Evolutionary conservation across 2,329 filamentous ascomycete genomes (phyloP).

Genomic region (Colletotrichum sansevieriae): DNA sequence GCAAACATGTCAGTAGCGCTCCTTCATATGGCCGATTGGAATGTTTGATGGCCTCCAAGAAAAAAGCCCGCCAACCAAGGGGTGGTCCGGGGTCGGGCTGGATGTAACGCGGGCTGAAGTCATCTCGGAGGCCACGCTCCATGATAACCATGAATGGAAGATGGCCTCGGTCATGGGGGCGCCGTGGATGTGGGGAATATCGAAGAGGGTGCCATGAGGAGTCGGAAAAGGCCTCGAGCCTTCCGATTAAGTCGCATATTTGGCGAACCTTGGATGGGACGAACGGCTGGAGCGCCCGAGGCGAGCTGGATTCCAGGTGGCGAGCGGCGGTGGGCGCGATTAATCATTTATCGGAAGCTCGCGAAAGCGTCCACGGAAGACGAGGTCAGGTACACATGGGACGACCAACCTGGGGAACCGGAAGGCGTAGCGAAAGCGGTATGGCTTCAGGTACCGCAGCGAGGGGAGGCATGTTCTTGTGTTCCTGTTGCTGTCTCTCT

Average conservation of each 20-base stretch:
- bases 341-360: slow-evolving; percentile 29
- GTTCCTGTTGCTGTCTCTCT: neutral
- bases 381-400: neutral
- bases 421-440: slow-evolving; percentile 28
- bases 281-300: slow-evolving; percentile 26
- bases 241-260: slow-evolving; percentile 22
- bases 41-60: slow-evolving; percentile 9
- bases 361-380: slow-evolving; percentile 13
- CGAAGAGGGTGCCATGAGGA: slow-evolving; percentile 36
- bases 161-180: slow-evolving; percentile 37
- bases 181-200: slow-evolving; percentile 37
- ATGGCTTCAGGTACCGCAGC: slow-evolving; percentile 33
- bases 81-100: slow-evolving; percentile 1
- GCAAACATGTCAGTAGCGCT: slow-evolving; percentile 4
- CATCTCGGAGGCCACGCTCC: slow-evolving; percentile 43
- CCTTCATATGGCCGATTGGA: neutral
- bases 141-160: slow-evolving; percentile 41
- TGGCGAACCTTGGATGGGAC: slow-evolving; percentile 22
- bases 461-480: neutral
- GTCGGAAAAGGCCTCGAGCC: slow-evolving; percentile 20
- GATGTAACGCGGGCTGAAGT: slow-evolving; percentile 33
- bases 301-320: neutral
- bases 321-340: neutral
- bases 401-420: neutral
- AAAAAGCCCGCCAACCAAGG: slow-evolving; percentile 34